Percentiles rank a stretch among this genome's conserved stretches.
Evolutionary conservation across 306 rosid species (phyloP).

Genomic region (Cicer pinnatifidum): DNA sequence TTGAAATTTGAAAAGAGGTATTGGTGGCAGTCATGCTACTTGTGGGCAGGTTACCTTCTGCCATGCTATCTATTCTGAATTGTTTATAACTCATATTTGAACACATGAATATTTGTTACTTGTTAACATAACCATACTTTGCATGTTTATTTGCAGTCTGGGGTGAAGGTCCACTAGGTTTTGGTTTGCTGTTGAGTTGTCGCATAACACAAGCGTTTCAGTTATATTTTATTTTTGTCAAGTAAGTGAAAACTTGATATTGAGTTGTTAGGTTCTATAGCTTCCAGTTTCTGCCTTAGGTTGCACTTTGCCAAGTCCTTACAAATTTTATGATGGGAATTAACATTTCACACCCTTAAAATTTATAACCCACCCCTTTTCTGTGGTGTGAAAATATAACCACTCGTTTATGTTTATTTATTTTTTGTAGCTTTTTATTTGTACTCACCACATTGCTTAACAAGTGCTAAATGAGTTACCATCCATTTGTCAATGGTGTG

Average conservation of each 20-base stretch:
- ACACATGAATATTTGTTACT: slow-evolving; percentile 19
- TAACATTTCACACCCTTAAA: background rate
- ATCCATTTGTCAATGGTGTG: slow-evolving; percentile 17
- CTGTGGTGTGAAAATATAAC: background rate
- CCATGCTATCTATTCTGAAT: slow-evolving; percentile 23
- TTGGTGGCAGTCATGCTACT: slow-evolving; percentile 88
- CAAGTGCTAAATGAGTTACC: slow-evolving; percentile 33
- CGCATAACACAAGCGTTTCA: slow-evolving; percentile 85
- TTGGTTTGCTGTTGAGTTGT: slow-evolving; percentile 86
- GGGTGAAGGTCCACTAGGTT: slow-evolving; percentile 92
- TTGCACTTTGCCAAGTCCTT: slow-evolving; percentile 10
- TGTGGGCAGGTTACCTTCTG: slow-evolving; percentile 79
- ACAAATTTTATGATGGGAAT: background rate
- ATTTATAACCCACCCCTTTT: background rate
- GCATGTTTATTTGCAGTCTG: slow-evolving; percentile 71
- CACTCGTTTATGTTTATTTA: background rate
- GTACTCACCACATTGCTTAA: slow-evolving; percentile 8
- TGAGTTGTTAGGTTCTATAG: slow-evolving; percentile 28
- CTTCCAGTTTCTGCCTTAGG: slow-evolving; percentile 5
- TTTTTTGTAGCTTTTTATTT: background rate
- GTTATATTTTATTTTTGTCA: slow-evolving; percentile 80
- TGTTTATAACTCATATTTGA: background rate
- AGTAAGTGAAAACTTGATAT: slow-evolving; percentile 57
- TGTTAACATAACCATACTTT: slow-evolving; percentile 35
- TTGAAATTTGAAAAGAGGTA: slow-evolving; percentile 63